Evolutionary conservation across 1,139 yeast genomes (phyloP).

Genomic region (Candida sojae): DNA sequence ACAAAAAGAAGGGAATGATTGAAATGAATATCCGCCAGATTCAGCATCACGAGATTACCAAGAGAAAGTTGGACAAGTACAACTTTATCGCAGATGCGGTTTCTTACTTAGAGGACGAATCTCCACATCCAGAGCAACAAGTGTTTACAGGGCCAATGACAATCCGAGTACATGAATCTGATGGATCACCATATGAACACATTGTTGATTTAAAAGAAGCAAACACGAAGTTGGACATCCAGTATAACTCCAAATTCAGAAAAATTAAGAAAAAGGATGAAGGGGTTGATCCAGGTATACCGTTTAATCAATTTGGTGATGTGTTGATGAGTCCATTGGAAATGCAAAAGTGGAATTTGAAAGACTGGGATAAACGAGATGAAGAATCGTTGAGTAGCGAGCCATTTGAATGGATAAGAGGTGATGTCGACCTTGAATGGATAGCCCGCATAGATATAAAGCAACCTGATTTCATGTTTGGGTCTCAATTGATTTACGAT

Average conservation of each 20-base stretch:
- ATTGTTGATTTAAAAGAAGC: conserved; percentile 88
- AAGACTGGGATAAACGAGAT: conserved; percentile 72
- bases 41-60: conserved; percentile 61
- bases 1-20: conserved; percentile 88
- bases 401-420: conserved; percentile 96
- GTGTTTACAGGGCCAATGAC: conserved; percentile 94
- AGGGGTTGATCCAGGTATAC: conserved; percentile 42
- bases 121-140: conserved; percentile 39
- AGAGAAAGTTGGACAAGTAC: conserved; percentile 32
- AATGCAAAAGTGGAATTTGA: conserved; percentile 68
- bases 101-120: conserved; percentile 41
- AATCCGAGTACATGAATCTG: conserved; percentile 94
- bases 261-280: conserved; percentile 62
- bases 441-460: conserved; percentile 77
- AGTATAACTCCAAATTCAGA: conserved; percentile 88
- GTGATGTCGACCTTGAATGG: conserved; percentile 98
- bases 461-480: conserved; percentile 95
- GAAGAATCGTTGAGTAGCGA: conserved; percentile 68
- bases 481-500: conserved; percentile 91
- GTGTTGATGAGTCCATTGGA: conserved; percentile 64
- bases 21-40: conserved; percentile 95
- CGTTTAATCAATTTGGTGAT: conserved; percentile 74
- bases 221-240: conserved; percentile 86
- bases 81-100: conserved; percentile 51
- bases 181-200: conserved; percentile 99